phyloP scores from a whole-genome alignment of 345 rosid genomes.

The Salix udensis region DNA sequence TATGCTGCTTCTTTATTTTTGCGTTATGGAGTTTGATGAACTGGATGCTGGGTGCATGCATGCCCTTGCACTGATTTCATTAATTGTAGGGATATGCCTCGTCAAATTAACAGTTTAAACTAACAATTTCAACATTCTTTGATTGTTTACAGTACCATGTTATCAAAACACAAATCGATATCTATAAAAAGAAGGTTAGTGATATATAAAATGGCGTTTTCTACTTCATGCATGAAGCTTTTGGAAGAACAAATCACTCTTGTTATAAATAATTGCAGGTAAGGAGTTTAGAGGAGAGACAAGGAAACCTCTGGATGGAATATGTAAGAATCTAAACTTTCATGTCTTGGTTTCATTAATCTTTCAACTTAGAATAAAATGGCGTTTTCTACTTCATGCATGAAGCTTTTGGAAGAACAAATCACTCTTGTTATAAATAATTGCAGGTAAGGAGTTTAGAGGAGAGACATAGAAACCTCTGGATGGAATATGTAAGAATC shows the following conservation, averaged over 20 bases:
- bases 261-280: conserved; percentile 25
- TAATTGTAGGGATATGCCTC: background rate
- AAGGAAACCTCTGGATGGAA: conserved; percentile 36
- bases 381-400: background rate
- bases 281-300: conserved; percentile 36
- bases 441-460: conserved; percentile 41
- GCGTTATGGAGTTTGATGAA: background rate
- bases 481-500: conserved; percentile 33
- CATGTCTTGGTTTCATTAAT: background rate
- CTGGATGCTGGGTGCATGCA: background rate
- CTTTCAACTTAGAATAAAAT: background rate
- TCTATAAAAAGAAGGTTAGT: conserved; percentile 52
- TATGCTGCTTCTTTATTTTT: background rate
- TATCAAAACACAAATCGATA: conserved; percentile 45
- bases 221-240: background rate
- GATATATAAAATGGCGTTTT: background rate
- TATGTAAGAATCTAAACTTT: conserved; percentile 27
- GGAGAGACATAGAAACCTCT: conserved; percentile 39
- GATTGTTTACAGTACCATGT: conserved; percentile 35
- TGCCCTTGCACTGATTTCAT: background rate
- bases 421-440: background rate
- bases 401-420: background rate
- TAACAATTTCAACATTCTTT: conserved; percentile 1
- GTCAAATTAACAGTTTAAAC: background rate
- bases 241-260: background rate